These are phyloP conservation scores for Prunus armeniaca DNA, from an alignment of 306 rosid species.

Conservation along the genomic window DNA sequence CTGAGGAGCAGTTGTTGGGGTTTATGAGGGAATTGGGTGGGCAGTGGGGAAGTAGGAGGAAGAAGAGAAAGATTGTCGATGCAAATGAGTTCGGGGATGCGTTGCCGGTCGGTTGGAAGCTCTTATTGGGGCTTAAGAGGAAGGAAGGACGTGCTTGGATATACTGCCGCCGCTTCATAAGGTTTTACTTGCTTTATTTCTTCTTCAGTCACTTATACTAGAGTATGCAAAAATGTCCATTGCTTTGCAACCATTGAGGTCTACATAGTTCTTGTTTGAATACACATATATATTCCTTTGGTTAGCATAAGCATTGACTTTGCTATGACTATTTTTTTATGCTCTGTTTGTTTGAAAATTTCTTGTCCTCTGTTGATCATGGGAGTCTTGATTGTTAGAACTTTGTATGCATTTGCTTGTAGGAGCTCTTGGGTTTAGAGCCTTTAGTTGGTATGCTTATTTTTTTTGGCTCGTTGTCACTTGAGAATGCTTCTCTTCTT, in stretches of 20 bases:
- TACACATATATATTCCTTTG: background rate
- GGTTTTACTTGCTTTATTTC: constrained; percentile 36
- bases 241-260: background rate
- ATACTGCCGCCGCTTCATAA: constrained; percentile 79
- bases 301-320: background rate
- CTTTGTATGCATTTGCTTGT: background rate
- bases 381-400: background rate
- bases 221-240: background rate
- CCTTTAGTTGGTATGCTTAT: background rate
- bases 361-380: background rate
- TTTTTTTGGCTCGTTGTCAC: background rate
- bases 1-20: constrained; percentile 64
- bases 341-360: background rate
- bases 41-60: constrained; percentile 85
- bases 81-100: constrained; percentile 60
- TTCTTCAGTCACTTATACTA: background rate
- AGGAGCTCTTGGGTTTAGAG: background rate
- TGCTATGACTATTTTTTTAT: background rate
- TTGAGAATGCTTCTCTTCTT: background rate
- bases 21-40: constrained; percentile 78
- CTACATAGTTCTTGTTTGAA: background rate
- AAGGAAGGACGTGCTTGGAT: constrained; percentile 84
- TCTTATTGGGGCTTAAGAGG: constrained; percentile 70
- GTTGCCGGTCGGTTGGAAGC: constrained; percentile 76
- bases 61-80: constrained; percentile 76